Base-by-base conservation (phyloP, 306 rosid species). In the Inga leiocalycina region DNA sequence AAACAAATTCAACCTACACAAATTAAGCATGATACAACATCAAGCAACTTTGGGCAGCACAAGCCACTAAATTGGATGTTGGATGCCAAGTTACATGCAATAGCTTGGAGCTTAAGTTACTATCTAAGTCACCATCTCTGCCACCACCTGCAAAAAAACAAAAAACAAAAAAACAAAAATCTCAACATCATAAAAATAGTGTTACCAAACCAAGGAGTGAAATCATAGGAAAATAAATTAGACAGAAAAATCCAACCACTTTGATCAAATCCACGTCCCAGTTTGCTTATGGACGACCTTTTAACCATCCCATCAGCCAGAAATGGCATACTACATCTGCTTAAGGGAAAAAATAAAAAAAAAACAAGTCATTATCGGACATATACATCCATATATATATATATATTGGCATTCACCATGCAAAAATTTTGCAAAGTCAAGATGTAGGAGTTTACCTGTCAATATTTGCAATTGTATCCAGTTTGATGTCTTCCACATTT, bases 61-160 rank as follows among this genome's bases (percentile, higher is more conserved):
- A 88, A 16, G 92, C 93, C 68, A 93, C 91, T 76, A 91, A 59
- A 85, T 91, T 85, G 76, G 94, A 87, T 89, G 91, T 91, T 85
- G 76, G 94, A 87, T 89, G 91, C 93, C 94, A 89, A 68, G 92
- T 91, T 66, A 89, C 71, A 76, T 85, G 91, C 41, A 91, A 79
- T 39, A 93, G 81, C 89, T 83, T 91, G 73, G 92, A 81, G 81
- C 39, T 81, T 11, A 86, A 51, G 65, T 83, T 32, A 32, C 34
- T 32, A 32, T 32, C 34, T 32, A 32, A 32, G 34, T 32, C 89
- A 24, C 5, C 52, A 13, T 75, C 88, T 52, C 72, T 79, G 67
- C 85, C 86, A 80, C 71, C 80, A 74, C 85, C 94, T 92, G 88
- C 66, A 80, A 84, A 35, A 44, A 41, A 41, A 41, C 0, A 41